phyloP scores from a whole-genome alignment of 2,329 filamentous ascomycete species.

The Sporothrix pallida region DNA sequence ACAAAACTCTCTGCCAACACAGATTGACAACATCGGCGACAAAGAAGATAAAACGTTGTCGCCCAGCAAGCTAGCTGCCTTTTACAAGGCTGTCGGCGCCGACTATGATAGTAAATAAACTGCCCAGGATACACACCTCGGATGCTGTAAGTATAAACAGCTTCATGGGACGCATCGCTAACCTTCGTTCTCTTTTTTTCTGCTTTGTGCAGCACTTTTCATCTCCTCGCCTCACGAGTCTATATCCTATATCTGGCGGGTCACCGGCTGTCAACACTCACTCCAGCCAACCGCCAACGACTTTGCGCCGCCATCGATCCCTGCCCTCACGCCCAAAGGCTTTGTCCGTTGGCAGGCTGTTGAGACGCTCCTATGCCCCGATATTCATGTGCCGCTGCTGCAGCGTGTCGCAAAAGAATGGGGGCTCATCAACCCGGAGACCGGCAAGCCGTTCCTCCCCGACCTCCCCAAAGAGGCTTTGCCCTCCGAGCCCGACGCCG shows the following conservation, averaged over 20 bases:
- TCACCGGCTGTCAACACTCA: slow-evolving; percentile 86
- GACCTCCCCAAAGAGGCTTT: slow-evolving; percentile 68
- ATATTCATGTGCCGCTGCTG: slow-evolving; percentile 84
- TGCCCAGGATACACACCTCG: background rate
- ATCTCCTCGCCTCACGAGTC: slow-evolving; percentile 72
- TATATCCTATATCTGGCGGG: slow-evolving; percentile 91
- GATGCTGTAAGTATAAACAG: background rate
- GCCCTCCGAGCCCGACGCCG: slow-evolving; percentile 72
- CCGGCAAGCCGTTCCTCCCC: slow-evolving; percentile 69
- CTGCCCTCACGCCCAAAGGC: slow-evolving; percentile 79
- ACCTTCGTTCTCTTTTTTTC: too few relatives aligned
- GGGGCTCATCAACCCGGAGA: slow-evolving; percentile 74
- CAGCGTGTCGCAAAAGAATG: slow-evolving; percentile 81
- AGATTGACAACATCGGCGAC: slow-evolving; percentile 66
- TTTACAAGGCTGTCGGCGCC: slow-evolving; percentile 76
- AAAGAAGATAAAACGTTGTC: slow-evolving; percentile 60
- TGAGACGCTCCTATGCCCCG: slow-evolving; percentile 83
- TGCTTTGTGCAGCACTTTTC: slow-evolving; percentile 67
- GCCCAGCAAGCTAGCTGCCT: slow-evolving; percentile 74
- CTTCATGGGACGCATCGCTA: background rate
- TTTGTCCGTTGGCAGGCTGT: slow-evolving; percentile 95
- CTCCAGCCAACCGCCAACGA: slow-evolving; percentile 77
- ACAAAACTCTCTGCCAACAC: slow-evolving; percentile 30
- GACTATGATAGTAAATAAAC: slow-evolving; percentile 68
- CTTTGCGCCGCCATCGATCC: slow-evolving; percentile 77